Percentiles rank a stretch among this genome's conserved stretches.
Conservation (phyloP, 768 basidiomycete genomes). For the Boletus vermiculosoides region DNA sequence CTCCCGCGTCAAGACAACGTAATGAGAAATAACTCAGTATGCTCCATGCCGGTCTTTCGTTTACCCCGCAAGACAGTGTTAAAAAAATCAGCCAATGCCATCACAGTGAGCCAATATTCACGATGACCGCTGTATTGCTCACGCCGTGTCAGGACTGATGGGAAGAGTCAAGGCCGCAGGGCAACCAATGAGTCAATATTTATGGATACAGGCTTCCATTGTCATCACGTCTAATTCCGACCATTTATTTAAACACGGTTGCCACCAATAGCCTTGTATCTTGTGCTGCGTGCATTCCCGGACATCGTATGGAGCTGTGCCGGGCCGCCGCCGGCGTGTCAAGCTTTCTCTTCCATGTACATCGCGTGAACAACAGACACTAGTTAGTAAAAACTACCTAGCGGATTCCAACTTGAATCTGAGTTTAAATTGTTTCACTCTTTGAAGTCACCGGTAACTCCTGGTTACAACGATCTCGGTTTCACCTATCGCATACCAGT, state of each 20-base stretch:
- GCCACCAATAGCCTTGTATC: neutral
- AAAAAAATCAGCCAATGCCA: no score
- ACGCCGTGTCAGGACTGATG: no score
- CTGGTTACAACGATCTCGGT: neutral
- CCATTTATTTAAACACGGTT: neutral
- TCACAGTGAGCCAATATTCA: no score
- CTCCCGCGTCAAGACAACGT: no score
- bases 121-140: no score
- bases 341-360: neutral
- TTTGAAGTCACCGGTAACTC: neutral
- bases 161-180: no score
- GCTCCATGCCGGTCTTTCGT: no score
- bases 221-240: neutral
- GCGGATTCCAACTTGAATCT: neutral
- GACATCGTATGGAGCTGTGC: neutral
- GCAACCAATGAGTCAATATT: no score
- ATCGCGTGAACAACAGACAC: neutral
- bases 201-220: neutral
- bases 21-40: no score
- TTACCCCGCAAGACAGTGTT: no score
- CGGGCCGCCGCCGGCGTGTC: neutral
- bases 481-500: neutral
- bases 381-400: neutral
- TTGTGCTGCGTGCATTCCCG: neutral
- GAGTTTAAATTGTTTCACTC: neutral